A percentile compares a stretch with the other conserved stretches of the same genome.
Conservation (phyloP, 192 early-diverging fungal genomes). For the Endogone sp. region DNA sequence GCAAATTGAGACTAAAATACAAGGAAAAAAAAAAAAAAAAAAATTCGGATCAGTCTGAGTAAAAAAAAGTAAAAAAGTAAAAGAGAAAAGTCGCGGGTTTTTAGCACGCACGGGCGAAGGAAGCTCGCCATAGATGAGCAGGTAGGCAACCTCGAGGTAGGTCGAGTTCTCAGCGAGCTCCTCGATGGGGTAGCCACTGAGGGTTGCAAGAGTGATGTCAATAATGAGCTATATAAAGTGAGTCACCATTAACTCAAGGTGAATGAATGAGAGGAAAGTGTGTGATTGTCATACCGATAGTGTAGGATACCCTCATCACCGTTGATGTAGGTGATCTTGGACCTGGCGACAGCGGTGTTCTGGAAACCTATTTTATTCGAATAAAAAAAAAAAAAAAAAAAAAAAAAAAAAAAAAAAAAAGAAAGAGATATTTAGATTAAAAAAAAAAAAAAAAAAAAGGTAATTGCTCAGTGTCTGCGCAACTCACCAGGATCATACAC, state of each 20-base stretch:
- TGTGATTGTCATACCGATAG: slow-evolving; percentile 29
- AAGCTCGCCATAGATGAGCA: slow-evolving; percentile 61
- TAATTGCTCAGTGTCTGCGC: too few species aligned
- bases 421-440: too few species aligned
- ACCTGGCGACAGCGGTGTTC: slow-evolving; percentile 62
- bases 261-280: too few species aligned
- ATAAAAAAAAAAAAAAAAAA: too few species aligned
- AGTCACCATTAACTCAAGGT: too few species aligned
- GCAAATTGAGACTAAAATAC: slow-evolving; percentile 35
- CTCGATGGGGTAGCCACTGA: slow-evolving; percentile 63
- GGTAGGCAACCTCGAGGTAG: slow-evolving; percentile 66
- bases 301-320: slow-evolving; percentile 62
- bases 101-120: slow-evolving; percentile 23
- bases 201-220: slow-evolving; percentile 2
- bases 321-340: slow-evolving; percentile 62
- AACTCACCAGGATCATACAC: slow-evolving; percentile 27
- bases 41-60: not conserved
- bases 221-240: not conserved
- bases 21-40: too few species aligned
- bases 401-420: too few species aligned
- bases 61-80: not conserved
- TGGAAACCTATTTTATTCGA: slow-evolving; percentile 33
- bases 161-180: slow-evolving; percentile 59
- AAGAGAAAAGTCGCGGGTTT: not conserved
- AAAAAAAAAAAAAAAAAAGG: too few species aligned